A percentile compares a stretch with the other conserved stretches of the same genome.
Conservation (phyloP, 148 eudicot species). For the Cornus florida region DNA sequence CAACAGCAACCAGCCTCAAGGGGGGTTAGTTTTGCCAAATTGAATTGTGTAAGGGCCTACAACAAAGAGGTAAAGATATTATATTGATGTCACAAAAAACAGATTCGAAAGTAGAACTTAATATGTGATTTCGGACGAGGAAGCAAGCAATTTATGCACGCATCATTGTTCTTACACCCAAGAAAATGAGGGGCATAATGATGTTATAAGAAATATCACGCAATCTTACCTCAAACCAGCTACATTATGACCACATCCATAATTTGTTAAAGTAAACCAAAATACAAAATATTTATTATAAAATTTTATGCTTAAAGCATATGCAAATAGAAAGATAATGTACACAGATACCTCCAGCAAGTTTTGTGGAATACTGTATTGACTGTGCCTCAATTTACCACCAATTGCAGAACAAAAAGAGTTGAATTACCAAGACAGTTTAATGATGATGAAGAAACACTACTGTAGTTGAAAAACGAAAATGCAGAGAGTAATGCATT, state of each 20-base stretch:
- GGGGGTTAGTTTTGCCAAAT: conserved; percentile 71
- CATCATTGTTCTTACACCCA: not conserved
- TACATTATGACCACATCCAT: conserved; percentile 82
- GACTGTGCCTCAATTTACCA: too few species aligned
- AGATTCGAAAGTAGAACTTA: not conserved
- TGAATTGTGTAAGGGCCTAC: conserved; percentile 71
- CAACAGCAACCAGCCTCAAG: conserved; percentile 85
- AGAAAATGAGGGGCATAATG: not conserved
- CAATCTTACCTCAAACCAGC: conserved; percentile 63
- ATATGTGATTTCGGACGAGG: not conserved
- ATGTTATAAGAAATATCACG: not conserved
- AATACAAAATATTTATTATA: not conserved
- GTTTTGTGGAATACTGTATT: too few species aligned
- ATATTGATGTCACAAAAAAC: conserved; percentile 59
- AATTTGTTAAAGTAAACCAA: conserved; percentile 79
- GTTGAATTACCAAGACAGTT: too few species aligned
- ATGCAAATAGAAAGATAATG: too few species aligned
- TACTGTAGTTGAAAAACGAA: too few species aligned
- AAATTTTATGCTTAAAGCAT: not conserved
- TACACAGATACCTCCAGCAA: too few species aligned
- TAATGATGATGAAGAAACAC: too few species aligned
- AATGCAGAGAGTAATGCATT: too few species aligned
- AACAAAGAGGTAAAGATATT: conserved; percentile 6
- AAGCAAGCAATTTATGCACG: not conserved
- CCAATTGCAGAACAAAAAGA: too few species aligned